phyloP scores from a whole-genome alignment of 2,329 filamentous ascomycete species.

The Pseudogymnoascus sp. region DNA sequence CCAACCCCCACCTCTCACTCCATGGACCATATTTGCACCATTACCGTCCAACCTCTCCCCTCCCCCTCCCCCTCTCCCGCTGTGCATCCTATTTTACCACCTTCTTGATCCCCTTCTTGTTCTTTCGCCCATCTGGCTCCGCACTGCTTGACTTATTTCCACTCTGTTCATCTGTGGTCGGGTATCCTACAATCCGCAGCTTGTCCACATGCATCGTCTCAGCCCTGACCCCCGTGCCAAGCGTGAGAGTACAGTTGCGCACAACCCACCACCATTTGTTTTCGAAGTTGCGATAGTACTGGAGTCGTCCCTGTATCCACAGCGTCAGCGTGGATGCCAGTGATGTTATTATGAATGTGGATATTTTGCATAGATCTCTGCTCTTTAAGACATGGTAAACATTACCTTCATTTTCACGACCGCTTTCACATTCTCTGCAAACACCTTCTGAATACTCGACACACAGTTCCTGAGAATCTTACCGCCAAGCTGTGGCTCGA shows the following conservation, averaged over 20 bases:
- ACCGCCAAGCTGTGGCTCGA: constrained; percentile 15
- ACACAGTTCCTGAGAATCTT: constrained; percentile 9
- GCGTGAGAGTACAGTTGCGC: background rate
- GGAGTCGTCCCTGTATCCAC: background rate
- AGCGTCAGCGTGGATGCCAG: background rate
- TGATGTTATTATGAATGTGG: background rate
- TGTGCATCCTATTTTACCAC: background rate
- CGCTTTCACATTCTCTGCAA: background rate
- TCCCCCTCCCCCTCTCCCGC: background rate
- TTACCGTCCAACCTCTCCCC: background rate
- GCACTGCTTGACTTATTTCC: background rate
- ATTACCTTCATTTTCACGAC: background rate
- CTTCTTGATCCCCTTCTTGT: background rate
- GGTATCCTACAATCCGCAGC: background rate
- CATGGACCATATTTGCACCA: background rate
- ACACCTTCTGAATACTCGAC: background rate
- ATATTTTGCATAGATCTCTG: background rate
- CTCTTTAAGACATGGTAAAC: background rate
- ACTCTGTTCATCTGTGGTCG: background rate
- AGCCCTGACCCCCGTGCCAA: background rate
- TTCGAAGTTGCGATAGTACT: background rate
- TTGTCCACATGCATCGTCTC: background rate
- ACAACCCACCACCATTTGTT: constrained; percentile 4
- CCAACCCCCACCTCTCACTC: background rate
- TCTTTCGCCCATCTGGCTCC: background rate